Evolutionary conservation across 805 yeast genomes (phyloP), one percentile per base, ranked within the genome.

Genomic region (Starmerella stellata): DNA sequence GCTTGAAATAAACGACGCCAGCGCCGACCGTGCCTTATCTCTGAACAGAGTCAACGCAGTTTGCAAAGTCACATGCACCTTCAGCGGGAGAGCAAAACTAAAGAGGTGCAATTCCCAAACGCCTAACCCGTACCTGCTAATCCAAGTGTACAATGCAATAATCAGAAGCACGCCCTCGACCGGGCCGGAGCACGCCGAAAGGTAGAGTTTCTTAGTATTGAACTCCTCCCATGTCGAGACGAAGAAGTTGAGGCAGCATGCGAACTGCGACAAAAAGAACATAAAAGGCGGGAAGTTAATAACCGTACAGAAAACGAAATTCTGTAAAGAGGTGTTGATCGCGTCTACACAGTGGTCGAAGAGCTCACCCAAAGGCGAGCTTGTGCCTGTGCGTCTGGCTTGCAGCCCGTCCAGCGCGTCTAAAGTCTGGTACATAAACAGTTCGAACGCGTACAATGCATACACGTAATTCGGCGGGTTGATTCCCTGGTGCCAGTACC

Each of bases 341-440:
- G 78, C 70, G 54, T 74, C 78, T 31, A 73, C 69, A 41, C 95
- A 85, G 52, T 90, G 96, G 57, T 90, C 96, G 53, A 87, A 90
- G 43, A 90, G 65, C 58, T 87, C 96, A 27, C 98, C 96, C 47
- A 87, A 62, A 0, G 98, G 96, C 3, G 95, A 93, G 35, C 82
- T 72, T 56, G 85, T 93, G 11, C 92, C 92, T 1, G 95, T 90
- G 50, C 79, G 70, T 52, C 96, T 72, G 19, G 96, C 96, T 58
- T 87, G 98, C 52, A 80, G 74, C 5, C 96, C 96, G 60, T 87
- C 96, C 56, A 94, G 80, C 4, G 93, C 94, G 61, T 90, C 96
- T 64, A 90, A 81, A 0, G 96, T 87, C 56, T 90, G 95, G 59
- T 87, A 87, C 68, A 83, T 62, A 54, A 85, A 83, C 47, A 85